Conservation (phyloP, 306 rosid genomes). For the Geum urbanum region DNA sequence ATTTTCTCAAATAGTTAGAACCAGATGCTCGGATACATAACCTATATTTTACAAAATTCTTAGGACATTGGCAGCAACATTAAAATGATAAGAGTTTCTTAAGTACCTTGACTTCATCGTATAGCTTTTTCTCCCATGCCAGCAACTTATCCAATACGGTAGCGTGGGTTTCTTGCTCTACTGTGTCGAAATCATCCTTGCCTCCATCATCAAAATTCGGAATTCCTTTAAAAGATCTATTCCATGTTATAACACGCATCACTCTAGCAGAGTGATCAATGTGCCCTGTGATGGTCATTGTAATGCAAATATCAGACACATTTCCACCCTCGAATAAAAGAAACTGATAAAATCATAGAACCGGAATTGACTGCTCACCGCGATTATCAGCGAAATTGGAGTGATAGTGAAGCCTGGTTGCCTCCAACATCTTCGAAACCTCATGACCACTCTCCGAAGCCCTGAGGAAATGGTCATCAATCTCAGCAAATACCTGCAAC, state of each 20-base stretch:
- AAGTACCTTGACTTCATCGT: conserved; percentile 86
- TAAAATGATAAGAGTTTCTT: background rate
- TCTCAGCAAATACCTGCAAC: conserved; percentile 40
- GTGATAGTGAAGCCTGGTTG: conserved; percentile 85
- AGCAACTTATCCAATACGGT: conserved; percentile 87
- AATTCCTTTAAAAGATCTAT: conserved; percentile 70
- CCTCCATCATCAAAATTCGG: conserved; percentile 48
- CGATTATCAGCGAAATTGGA: conserved; percentile 95
- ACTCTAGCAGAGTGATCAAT: conserved; percentile 91
- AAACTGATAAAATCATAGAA: background rate
- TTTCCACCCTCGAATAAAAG: background rate
- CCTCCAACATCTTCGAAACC: conserved; percentile 95
- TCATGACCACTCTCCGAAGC: conserved; percentile 89
- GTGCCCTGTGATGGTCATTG: conserved; percentile 51
- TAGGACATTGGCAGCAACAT: background rate
- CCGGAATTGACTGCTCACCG: conserved; percentile 38
- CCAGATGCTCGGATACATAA: background rate
- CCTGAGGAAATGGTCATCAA: conserved; percentile 82
- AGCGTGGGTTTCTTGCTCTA: conserved; percentile 89
- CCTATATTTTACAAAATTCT: background rate
- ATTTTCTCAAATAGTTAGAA: background rate
- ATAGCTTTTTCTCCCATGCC: conserved; percentile 97
- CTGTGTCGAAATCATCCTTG: conserved; percentile 71
- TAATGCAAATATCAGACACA: background rate
- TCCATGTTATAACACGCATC: conserved; percentile 94